Percentiles rank a stretch among this genome's conserved stretches.
Conservation (phyloP, 73 alveolate species). For the Uronychia setigera region DNA sequence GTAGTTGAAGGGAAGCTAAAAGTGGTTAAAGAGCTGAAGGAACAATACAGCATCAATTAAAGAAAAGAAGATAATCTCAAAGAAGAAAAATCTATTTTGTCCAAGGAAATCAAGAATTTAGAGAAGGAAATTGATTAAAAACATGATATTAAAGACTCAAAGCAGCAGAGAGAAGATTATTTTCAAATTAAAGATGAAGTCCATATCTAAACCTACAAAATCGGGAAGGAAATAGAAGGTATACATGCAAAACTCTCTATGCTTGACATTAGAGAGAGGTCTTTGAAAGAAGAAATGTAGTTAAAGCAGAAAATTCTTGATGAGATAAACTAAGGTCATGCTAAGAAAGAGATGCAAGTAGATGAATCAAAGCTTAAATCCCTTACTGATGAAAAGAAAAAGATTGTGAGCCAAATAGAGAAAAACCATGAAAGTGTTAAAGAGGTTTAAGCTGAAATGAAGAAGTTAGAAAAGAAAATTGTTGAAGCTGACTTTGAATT, state of each 20-base stretch:
- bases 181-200: conserved; percentile 31
- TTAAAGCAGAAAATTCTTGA: conserved; percentile 1
- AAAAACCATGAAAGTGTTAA: neutral
- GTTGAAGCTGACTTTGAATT: conserved; percentile 60
- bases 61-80: neutral
- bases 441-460: conserved; percentile 36
- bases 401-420: neutral
- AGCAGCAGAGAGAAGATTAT: conserved; percentile 44
- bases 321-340: neutral
- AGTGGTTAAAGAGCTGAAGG: neutral
- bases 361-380: neutral
- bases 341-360: conserved; percentile 1
- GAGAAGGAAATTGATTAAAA: conserved; percentile 30
- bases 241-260: conserved; percentile 18
- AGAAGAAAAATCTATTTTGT: neutral
- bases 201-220: conserved; percentile 39
- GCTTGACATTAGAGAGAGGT: neutral
- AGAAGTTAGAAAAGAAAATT: conserved; percentile 51
- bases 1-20: neutral
- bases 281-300: neutral
- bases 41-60: neutral
- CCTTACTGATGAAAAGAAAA: conserved; percentile 1
- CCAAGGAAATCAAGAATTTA: conserved; percentile 11
- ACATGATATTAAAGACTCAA: conserved; percentile 13
- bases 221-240: conserved; percentile 35